Conservation (phyloP, 1,139 yeast species). For the Suhomyces kunorum region DNA sequence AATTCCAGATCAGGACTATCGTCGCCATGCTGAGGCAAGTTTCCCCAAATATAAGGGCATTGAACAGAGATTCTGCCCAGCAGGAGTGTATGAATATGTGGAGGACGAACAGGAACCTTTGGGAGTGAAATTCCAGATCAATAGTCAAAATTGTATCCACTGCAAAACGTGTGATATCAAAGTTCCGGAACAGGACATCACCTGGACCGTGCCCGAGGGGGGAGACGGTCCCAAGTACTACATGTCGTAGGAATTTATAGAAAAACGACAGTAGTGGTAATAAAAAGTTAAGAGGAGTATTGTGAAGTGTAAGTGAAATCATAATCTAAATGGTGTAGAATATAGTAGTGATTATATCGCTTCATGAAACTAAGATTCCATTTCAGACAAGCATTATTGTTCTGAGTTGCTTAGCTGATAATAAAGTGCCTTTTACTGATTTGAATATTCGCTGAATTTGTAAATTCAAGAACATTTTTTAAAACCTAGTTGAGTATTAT, state of each 20-base stretch:
- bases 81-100: slow-evolving; percentile 94
- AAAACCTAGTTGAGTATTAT: no score
- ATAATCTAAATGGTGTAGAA: no score
- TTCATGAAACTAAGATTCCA: no score
- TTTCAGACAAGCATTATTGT: no score
- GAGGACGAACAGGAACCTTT: slow-evolving; percentile 58
- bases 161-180: slow-evolving; percentile 98
- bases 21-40: slow-evolving; percentile 63
- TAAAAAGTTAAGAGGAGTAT: no score
- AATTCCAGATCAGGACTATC: slow-evolving; percentile 70
- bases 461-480: no score
- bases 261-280: no score
- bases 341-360: no score
- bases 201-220: slow-evolving; percentile 97
- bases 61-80: slow-evolving; percentile 93
- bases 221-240: slow-evolving; percentile 97
- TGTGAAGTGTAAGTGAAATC: no score
- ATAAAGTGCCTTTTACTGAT: no score
- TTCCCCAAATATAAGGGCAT: slow-evolving; percentile 82
- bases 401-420: no score
- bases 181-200: slow-evolving; percentile 90
- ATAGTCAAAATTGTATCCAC: slow-evolving; percentile 95
- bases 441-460: no score
- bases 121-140: slow-evolving; percentile 87
- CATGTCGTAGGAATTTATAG: slow-evolving; percentile 50